Percentiles rank a stretch among this genome's conserved stretches.
phyloP scores from a whole-genome alignment of 108 stramenopile species.

The Nitzschia putrida region DNA sequence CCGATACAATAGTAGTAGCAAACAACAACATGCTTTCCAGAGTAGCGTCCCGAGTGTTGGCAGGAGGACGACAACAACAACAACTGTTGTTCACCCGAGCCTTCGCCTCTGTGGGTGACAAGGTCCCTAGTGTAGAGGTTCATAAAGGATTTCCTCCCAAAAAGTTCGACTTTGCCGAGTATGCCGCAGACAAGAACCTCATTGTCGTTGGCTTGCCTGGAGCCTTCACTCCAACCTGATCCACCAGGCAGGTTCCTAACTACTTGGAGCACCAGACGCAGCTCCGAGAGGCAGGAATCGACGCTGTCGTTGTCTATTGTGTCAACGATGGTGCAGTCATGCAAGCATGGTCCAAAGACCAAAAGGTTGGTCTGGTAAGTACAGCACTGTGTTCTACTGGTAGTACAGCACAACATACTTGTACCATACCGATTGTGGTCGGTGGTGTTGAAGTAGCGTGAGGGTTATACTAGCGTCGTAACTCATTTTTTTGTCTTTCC shows the following conservation, averaged over 20 bases:
- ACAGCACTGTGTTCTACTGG: too few relatives aligned
- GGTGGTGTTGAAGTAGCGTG: too few relatives aligned
- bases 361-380: slow-evolving; percentile 47
- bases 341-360: slow-evolving; percentile 76
- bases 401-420: background rate
- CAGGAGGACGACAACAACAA: background rate
- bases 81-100: background rate
- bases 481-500: background rate
- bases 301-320: slow-evolving; percentile 71
- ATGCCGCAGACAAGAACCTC: slow-evolving; percentile 53
- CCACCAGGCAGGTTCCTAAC: slow-evolving; percentile 74
- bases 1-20: too few relatives aligned
- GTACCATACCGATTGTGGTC: background rate
- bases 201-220: slow-evolving; percentile 68
- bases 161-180: slow-evolving; percentile 56
- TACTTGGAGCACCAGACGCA: slow-evolving; percentile 80
- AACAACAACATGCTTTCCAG: background rate
- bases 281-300: slow-evolving; percentile 51
- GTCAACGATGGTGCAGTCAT: slow-evolving; percentile 79
- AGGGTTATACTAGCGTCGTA: too few relatives aligned
- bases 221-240: slow-evolving; percentile 66
- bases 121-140: slow-evolving; percentile 46
- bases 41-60: background rate
- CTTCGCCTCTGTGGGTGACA: slow-evolving; percentile 49
- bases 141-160: slow-evolving; percentile 53